Conservation (phyloP, 78 protist species). For the Dictyostelium firmibasis region DNA sequence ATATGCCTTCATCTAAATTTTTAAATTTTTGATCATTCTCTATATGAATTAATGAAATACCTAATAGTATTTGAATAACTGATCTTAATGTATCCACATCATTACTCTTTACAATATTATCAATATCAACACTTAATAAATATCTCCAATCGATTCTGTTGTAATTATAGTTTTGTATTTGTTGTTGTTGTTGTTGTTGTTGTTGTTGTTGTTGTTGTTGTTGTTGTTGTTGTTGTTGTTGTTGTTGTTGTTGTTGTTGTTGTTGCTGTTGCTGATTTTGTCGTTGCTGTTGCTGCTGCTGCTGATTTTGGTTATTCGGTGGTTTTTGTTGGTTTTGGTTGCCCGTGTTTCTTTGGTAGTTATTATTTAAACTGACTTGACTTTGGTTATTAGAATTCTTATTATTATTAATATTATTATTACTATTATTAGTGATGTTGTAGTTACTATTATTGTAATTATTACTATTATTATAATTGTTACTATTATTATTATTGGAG, state of each 20-base stretch:
- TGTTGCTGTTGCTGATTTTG: neutral
- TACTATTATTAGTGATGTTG: neutral
- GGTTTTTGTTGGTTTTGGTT: neutral
- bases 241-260: neutral
- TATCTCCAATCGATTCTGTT: constrained; percentile 16
- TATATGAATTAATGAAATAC: neutral
- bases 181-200: neutral
- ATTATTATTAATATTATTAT: neutral
- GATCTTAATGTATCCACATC: constrained; percentile 3
- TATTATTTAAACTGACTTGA: neutral
- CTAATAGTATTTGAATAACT: neutral
- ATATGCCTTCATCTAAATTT: neutral
- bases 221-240: neutral
- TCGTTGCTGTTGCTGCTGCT: neutral
- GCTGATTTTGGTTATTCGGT: neutral
- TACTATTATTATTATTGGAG: neutral
- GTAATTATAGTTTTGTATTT: neutral
- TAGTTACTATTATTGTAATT: neutral
- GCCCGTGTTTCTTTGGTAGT: neutral
- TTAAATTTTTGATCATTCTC: neutral
- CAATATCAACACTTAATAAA: neutral
- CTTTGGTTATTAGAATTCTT: neutral
- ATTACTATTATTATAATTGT: neutral
- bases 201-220: neutral
- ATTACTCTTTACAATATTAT: neutral